Evolutionary conservation across 1,139 yeast genomes (phyloP), one percentile per base, ranked within the genome.

Genomic region (Saccharomyces hybrid): DNA sequence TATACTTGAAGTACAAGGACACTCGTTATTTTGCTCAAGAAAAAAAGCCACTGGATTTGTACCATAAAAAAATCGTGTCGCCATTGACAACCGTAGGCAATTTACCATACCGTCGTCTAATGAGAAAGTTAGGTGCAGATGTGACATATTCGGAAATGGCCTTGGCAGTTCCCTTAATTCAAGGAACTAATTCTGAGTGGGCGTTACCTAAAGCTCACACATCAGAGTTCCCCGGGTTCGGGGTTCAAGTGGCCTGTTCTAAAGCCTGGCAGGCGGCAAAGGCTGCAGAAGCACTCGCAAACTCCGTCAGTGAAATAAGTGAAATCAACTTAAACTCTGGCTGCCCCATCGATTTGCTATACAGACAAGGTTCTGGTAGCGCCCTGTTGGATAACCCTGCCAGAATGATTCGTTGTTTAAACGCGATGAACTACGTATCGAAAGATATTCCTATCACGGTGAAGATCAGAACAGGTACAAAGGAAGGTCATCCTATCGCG

Each of bases 41-140:
- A 70, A 93, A 93, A 80, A 87, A 85, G 69, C 78, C 73, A 57
- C 70, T 95, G 49, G 75, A 89, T 65, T 77, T 88, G 53, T 74
- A 77, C 52, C 74, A 82, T 46, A 93, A 95, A 57, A 91, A 89
- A 69, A 90, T 93, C 57, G 85, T 93, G 11, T 89, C 97, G 1
- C 99, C 99, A 2, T 78, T 93, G 60, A 95, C 99, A 25, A 93
- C 99, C 0, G 99, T 95, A 6, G 99, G 99, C 32, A 93, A 93
- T 70, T 76, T 95, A 64, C 99, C 99, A 13, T 93, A 83, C 73
- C 85, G 99, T 70, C 80, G 98, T 61, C 77, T 95, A 56, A 93
- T 95, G 97, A 87, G 85, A 65, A 78, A 85, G 0, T 73, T 89
- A 42, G 98, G 98, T 27, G 96, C 96, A 5, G 98, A 93, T 65